Conservation (phyloP, 106 monocot genomes). For the Dioscorea zingiberensis region DNA sequence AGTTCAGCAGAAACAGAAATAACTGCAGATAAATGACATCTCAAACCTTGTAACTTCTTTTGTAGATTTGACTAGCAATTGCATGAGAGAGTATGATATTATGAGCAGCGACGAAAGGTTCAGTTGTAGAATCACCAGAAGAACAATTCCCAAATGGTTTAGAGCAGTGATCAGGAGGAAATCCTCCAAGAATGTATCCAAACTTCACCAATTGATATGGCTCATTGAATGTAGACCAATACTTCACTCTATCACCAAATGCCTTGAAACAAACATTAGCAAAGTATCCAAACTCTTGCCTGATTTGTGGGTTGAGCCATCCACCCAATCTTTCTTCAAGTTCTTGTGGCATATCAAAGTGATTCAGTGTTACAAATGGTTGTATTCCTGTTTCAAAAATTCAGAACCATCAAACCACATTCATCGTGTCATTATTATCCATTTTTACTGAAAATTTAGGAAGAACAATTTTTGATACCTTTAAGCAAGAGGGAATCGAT, state of each 20-base stretch:
- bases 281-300: slow-evolving; percentile 43
- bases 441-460: too few species aligned
- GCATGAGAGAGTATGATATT: slow-evolving; percentile 44
- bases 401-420: too few species aligned
- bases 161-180: slow-evolving; percentile 45
- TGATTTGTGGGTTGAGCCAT: slow-evolving; percentile 53
- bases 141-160: slow-evolving; percentile 21
- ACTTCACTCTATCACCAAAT: slow-evolving; percentile 55
- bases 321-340: slow-evolving; percentile 33
- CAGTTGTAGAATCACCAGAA: slow-evolving; percentile 24
- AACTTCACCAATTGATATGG: slow-evolving; percentile 30
- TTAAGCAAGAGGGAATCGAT: slow-evolving; percentile 11
- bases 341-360: slow-evolving; percentile 48
- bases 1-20: too few species aligned
- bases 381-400: slow-evolving; percentile 35
- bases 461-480: slow-evolving; percentile 1
- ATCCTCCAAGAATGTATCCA: slow-evolving; percentile 30
- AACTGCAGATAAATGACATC: neutral
- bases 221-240: slow-evolving; percentile 57
- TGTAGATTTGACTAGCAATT: slow-evolving; percentile 35
- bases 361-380: slow-evolving; percentile 49
- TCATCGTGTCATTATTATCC: too few species aligned
- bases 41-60: slow-evolving; percentile 36
- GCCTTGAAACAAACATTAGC: slow-evolving; percentile 47
- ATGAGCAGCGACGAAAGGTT: slow-evolving; percentile 41